These are phyloP conservation scores for Termitomyces sp. DNA, from an alignment of 768 basidiomycete species.

Conservation along the genomic window DNA sequence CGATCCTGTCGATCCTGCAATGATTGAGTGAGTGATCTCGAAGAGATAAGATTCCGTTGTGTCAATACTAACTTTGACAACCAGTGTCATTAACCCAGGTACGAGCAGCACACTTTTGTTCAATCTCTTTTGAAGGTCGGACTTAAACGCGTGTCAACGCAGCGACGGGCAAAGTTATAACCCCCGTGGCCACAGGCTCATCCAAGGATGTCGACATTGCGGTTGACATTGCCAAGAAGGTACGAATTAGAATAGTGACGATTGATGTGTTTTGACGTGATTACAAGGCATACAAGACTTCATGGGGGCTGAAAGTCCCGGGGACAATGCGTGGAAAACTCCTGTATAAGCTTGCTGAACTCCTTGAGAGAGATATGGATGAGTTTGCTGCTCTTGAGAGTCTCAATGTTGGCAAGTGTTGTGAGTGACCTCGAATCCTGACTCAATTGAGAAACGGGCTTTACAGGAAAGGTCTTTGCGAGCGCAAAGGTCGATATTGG, in stretches of 20 bases:
- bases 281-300: slow-evolving; percentile 26
- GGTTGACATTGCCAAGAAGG: slow-evolving; percentile 55
- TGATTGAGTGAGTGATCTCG: slow-evolving; percentile 49
- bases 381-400: too few relatives aligned
- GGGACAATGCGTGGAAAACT: slow-evolving; percentile 31
- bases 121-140: slow-evolving; percentile 18
- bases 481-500: too few relatives aligned
- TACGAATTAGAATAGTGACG: background rate
- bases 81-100: too few relatives aligned
- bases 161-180: slow-evolving; percentile 60
- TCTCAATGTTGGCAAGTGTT: slow-evolving; percentile 21
- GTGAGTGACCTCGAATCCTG: background rate
- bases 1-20: slow-evolving; percentile 43
- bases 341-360: slow-evolving; percentile 29
- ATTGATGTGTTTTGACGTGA: background rate
- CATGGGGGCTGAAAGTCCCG: slow-evolving; percentile 50
- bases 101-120: slow-evolving; percentile 6
- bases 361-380: too few relatives aligned
- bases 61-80: slow-evolving; percentile 3
- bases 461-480: slow-evolving; percentile 52
- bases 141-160: background rate
- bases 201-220: too few relatives aligned
- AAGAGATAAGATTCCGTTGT: background rate
- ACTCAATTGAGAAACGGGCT: background rate
- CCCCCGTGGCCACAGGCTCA: slow-evolving; percentile 46